A percentile compares a stretch with the other conserved stretches of the same genome.
phyloP scores from a whole-genome alignment of 1,139 yeast genomes.

The Yamadazyma mexicana region DNA sequence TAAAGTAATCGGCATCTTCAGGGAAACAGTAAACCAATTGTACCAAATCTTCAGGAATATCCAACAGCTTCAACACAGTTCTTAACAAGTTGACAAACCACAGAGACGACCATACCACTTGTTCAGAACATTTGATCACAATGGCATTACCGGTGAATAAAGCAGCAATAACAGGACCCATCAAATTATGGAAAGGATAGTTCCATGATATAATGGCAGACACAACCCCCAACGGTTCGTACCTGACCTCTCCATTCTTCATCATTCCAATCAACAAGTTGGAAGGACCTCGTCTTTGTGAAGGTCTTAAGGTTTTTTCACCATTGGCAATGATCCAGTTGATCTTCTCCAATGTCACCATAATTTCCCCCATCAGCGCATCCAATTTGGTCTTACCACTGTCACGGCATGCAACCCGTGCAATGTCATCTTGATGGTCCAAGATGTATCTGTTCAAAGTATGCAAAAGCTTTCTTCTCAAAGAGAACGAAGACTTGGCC shows the following conservation, averaged over 20 bases:
- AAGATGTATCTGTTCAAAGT: conserved; percentile 72
- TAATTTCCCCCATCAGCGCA: conserved; percentile 93
- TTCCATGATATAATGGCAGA: conserved; percentile 95
- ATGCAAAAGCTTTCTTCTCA: conserved; percentile 67
- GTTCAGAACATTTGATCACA: conserved; percentile 90
- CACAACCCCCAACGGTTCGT: conserved; percentile 89
- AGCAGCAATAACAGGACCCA: conserved; percentile 91
- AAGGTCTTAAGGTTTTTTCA: conserved; percentile 65
- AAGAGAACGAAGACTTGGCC: conserved; percentile 54
- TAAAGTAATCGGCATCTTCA: conserved; percentile 80
- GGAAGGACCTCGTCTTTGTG: conserved; percentile 84
- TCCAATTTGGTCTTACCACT: conserved; percentile 95
- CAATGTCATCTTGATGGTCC: conserved; percentile 82
- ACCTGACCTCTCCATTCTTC: conserved; percentile 91
- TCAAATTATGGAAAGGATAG: conserved; percentile 87
- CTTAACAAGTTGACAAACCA: conserved; percentile 72
- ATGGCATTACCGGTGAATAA: conserved; percentile 89
- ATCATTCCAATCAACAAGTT: conserved; percentile 64
- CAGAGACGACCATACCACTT: conserved; percentile 91
- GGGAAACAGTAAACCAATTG: conserved; percentile 82
- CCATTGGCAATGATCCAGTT: conserved; percentile 90
- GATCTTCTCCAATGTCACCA: conserved; percentile 90
- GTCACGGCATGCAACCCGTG: conserved; percentile 91
- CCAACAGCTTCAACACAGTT: conserved; percentile 69
- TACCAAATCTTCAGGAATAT: conserved; percentile 76